Evolutionary conservation across 129 eudicot genomes (phyloP).

Genomic region (Calendula officinalis): DNA sequence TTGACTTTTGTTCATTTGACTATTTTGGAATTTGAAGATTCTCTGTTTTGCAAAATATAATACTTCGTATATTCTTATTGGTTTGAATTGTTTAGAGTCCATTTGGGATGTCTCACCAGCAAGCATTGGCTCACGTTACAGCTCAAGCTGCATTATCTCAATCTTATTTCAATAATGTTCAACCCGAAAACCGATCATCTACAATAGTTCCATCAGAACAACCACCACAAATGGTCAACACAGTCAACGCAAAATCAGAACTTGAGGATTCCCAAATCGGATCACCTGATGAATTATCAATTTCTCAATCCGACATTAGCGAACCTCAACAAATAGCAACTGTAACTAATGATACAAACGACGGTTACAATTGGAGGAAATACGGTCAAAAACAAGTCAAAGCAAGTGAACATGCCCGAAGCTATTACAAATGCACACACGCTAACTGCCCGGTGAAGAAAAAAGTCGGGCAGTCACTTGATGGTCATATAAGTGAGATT

Average conservation of each 20-base stretch:
- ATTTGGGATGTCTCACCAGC: conserved; percentile 87
- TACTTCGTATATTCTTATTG: background rate
- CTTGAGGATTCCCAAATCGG: conserved; percentile 48
- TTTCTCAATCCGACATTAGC: conserved; percentile 47
- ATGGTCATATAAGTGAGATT: conserved; percentile 76
- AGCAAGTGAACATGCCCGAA: conserved; percentile 84
- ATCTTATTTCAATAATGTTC: conserved; percentile 44
- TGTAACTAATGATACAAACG: conserved; percentile 53
- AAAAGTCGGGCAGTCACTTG: conserved; percentile 68
- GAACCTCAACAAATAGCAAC: conserved; percentile 26
- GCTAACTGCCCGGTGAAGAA: conserved; percentile 79
- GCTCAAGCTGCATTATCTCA: conserved; percentile 80
- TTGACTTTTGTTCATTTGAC: conserved; percentile 3
- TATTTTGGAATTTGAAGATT: background rate
- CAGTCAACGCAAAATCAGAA: conserved; percentile 28
- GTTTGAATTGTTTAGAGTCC: conserved; percentile 53
- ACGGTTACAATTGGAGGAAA: conserved; percentile 97
- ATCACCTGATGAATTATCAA: conserved; percentile 37
- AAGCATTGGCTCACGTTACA: conserved; percentile 83
- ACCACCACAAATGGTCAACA: conserved; percentile 26
- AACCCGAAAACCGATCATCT: conserved; percentile 37
- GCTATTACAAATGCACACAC: conserved; percentile 85
- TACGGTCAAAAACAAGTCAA: conserved; percentile 97
- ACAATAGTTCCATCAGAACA: conserved; percentile 34
- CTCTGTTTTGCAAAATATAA: too few relatives aligned